Evolutionary conservation across 2,329 filamentous ascomycete species (phyloP).

Genomic region (Aspergillus quadricinctus): DNA sequence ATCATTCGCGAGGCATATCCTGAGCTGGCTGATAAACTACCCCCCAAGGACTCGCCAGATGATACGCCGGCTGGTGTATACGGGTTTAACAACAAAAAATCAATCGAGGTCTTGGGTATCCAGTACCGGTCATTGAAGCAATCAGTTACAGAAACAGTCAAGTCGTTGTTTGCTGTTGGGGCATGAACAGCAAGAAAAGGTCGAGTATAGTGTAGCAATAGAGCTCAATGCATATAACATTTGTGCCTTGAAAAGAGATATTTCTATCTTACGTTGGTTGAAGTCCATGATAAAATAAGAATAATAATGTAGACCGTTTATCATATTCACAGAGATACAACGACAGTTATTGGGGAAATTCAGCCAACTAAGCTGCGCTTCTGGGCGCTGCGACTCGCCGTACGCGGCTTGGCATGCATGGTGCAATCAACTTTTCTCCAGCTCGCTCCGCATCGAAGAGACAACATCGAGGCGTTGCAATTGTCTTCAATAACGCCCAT

Average conservation of each 20-base stretch:
- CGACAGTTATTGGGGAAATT: not conserved
- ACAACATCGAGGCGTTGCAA: constrained; percentile 15
- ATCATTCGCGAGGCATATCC: constrained; percentile 41
- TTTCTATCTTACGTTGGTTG: too few relatives aligned
- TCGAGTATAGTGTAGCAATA: not conserved
- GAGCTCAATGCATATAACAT: not conserved
- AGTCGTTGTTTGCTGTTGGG: constrained; percentile 31
- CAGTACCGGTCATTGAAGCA: constrained; percentile 38
- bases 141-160: constrained; percentile 35
- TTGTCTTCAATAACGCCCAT: constrained; percentile 30
- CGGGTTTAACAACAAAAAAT: constrained; percentile 37
- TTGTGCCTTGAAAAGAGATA: not conserved
- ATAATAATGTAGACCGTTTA: not conserved
- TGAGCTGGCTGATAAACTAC: constrained; percentile 39
- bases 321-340: not conserved
- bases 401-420: constrained; percentile 22
- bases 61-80: constrained; percentile 29
- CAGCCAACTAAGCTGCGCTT: constrained; percentile 13
- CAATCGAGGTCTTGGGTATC: constrained; percentile 39
- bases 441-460: constrained; percentile 6
- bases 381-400: constrained; percentile 18
- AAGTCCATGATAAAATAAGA: too few relatives aligned
- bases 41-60: constrained; percentile 28
- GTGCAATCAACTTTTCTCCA: constrained; percentile 32
- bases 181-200: constrained; percentile 14